Evolutionary conservation across 106 monocot species (phyloP).

Genomic region (Acorus calamus): DNA sequence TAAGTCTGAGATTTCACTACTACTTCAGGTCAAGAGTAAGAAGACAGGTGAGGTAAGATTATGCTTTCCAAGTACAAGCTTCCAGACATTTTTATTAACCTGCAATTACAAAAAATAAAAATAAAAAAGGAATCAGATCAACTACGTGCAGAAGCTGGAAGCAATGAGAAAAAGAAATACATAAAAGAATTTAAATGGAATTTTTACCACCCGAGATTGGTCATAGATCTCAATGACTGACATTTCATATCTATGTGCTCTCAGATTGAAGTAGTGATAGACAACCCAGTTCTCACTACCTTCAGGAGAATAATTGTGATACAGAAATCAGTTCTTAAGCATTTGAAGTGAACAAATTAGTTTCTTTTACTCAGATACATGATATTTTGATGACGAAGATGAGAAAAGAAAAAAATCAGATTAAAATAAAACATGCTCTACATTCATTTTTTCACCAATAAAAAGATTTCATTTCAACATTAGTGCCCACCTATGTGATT

Average conservation of each 20-base stretch:
- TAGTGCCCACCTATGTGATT: too few relatives aligned
- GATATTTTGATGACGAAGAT: too few relatives aligned
- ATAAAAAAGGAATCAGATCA: background rate
- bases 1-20: slow-evolving; percentile 78
- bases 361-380: too few relatives aligned
- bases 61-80: slow-evolving; percentile 87
- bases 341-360: too few relatives aligned
- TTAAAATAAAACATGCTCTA: too few relatives aligned
- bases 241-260: slow-evolving; percentile 98
- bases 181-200: background rate
- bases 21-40: slow-evolving; percentile 74
- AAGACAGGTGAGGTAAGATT: slow-evolving; percentile 79
- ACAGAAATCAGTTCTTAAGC: too few relatives aligned
- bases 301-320: slow-evolving; percentile 13
- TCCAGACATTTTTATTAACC: slow-evolving; percentile 94
- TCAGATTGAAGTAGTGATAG: slow-evolving; percentile 99
- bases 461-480: too few relatives aligned
- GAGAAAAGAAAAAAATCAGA: too few relatives aligned
- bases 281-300: slow-evolving; percentile 99
- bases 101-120: slow-evolving; percentile 14
- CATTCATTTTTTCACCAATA: too few relatives aligned
- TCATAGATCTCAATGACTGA: slow-evolving; percentile 95
- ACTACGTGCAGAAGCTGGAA: background rate
- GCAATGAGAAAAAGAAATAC: background rate
- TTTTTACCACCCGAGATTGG: slow-evolving; percentile 80